Conservation (phyloP, 805 yeast species). For the Kodamaea lidongshanica region DNA sequence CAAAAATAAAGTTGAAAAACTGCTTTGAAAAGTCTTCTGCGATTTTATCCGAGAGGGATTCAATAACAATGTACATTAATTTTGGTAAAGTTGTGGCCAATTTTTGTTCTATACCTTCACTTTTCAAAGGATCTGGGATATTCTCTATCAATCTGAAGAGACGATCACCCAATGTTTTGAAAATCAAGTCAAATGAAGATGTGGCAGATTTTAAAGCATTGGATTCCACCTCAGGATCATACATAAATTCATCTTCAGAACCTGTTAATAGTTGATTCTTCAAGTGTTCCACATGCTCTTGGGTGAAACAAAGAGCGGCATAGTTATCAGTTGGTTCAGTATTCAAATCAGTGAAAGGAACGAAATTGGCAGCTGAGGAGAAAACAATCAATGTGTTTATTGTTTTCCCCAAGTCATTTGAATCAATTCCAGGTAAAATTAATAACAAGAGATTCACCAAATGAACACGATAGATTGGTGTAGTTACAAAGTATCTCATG, state of each 20-base stretch:
- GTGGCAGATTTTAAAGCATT: conserved; percentile 69
- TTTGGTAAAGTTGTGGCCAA: conserved; percentile 31
- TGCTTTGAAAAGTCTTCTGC: conserved; percentile 41
- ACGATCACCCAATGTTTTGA: conserved; percentile 50
- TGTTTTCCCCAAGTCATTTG: conserved; percentile 77
- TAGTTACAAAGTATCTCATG: conserved; percentile 58
- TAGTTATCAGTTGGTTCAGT: conserved; percentile 39
- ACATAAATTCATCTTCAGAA: conserved; percentile 9
- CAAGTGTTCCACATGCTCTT: conserved; percentile 55
- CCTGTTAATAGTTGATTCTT: conserved; percentile 33
- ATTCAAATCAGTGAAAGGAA: conserved; percentile 63
- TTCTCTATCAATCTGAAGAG: conserved; percentile 62
- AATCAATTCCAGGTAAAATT: conserved; percentile 75
- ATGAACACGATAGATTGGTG: conserved; percentile 68
- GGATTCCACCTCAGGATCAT: conserved; percentile 27
- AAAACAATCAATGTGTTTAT: conserved; percentile 61
- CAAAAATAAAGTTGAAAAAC: conserved; percentile 53
- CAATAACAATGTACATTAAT: conserved; percentile 33
- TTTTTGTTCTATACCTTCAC: conserved; percentile 48
- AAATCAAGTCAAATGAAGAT: conserved; percentile 56
- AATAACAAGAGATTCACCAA: conserved; percentile 66
- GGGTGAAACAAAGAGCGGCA: conserved; percentile 51
- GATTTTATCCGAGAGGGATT: conserved; percentile 54
- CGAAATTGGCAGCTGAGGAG: conserved; percentile 61
- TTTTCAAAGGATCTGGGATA: conserved; percentile 52